A percentile compares a stretch with the other conserved stretches of the same genome.
phyloP scores from a whole-genome alignment of 768 basidiomycete species.

The Tricholoma flavovirens region DNA sequence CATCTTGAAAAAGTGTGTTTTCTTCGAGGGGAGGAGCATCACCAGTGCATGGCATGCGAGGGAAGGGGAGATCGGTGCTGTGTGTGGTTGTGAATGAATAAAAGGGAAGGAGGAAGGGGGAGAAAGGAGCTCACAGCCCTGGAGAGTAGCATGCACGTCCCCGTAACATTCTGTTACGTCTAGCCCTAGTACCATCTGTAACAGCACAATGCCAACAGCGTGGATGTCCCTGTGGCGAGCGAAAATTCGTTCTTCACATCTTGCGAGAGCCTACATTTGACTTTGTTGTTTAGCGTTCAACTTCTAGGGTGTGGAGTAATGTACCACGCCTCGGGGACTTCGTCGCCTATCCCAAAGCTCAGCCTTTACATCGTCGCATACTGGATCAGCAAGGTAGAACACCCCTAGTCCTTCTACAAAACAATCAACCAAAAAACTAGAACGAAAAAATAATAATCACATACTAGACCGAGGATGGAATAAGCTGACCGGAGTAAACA shows the following conservation, averaged over 20 bases:
- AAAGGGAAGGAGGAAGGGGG: not conserved
- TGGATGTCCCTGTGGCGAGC: not conserved
- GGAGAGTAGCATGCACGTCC: not conserved
- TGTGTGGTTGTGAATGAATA: not conserved
- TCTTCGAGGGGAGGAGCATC: not conserved
- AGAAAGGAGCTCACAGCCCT: not conserved
- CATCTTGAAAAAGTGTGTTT: not conserved
- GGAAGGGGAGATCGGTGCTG: not conserved
- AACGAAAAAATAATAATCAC: not conserved
- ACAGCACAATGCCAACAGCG: too few relatives aligned
- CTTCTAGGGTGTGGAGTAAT: constrained; percentile 27
- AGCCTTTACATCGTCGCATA: not conserved
- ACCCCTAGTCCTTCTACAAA: not conserved
- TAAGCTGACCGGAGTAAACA: not conserved
- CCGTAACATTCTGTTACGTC: not conserved
- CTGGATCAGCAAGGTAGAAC: not conserved
- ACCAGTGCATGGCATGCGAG: not conserved
- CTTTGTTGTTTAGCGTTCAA: not conserved
- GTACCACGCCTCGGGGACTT: constrained; percentile 37
- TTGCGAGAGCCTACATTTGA: constrained; percentile 43
- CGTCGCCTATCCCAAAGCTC: not conserved
- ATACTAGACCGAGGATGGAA: not conserved
- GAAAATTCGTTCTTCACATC: constrained; percentile 77
- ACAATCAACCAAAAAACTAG: not conserved
- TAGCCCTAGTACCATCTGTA: not conserved